Evolutionary conservation across 441 rosid genomes (phyloP), one percentile per base, ranked within the genome.

Genomic region (Croton setiger): DNA sequence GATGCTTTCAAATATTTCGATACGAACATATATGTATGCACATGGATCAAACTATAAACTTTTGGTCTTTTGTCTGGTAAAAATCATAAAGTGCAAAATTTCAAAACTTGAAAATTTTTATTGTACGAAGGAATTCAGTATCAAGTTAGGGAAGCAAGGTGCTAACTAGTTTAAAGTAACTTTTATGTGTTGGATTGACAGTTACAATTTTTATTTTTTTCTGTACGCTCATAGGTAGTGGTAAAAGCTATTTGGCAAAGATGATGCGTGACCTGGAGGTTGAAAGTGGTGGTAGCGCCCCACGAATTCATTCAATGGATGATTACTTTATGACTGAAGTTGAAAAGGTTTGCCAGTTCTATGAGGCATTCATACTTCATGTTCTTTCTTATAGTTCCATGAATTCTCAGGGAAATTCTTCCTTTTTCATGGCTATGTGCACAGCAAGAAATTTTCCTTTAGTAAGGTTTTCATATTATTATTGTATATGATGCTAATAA

Each of bases 241-340:
- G 98, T 70, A 94, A 94, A 83, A 94, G 96, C 84, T 94, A 94
- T 81, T 71, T 88, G 58, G 98, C 97, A 23, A 94, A 89, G 86
- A 81, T 87, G 84, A 75, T 94, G 75, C 95, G 97, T 54, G 98
- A 86, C 74, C 79, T 87, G 37, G 97, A 91, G 80, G 90, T 94
- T 74, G 96, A 90, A 84, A 84, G 84, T 85, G 97, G 96, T 5
- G 88, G 93, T 70, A 81, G 75, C 77, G 88, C 87, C 64, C 98
- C 98, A n/a, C 80, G 98, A 62, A 94, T 94, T 78, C 97, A 91
- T 79, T 89, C 97, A 53, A 94, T 94, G 86, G 98, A 94, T 79
- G 98, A 94, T 69, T 94, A 89, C 84, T 94, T 91, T 82, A 89
- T 94, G 96, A 85, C 98, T 15, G 98, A 94, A 83, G 90, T 94